Evolutionary conservation across 2,329 filamentous ascomycete species (phyloP).

Genomic region (Trichophyton equinum): DNA sequence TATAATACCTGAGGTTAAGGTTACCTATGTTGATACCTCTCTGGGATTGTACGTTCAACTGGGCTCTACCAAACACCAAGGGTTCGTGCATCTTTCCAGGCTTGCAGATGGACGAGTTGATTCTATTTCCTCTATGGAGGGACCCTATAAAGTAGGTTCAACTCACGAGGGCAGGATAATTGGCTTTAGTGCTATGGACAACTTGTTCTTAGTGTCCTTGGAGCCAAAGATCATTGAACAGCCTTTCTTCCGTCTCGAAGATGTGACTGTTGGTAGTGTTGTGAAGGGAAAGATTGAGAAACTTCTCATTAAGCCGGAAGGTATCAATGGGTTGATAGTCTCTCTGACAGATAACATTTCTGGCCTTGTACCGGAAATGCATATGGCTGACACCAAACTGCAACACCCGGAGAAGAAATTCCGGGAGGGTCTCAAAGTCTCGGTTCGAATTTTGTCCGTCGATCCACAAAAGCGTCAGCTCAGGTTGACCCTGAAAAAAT

Average conservation of each 20-base stretch:
- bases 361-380: constrained; percentile 77
- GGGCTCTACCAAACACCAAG: constrained; percentile 50
- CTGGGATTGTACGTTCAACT: constrained; percentile 72
- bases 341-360: constrained; percentile 75
- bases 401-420: constrained; percentile 96
- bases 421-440: constrained; percentile 70
- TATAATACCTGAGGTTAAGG: constrained; percentile 62
- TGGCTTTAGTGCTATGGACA: constrained; percentile 77
- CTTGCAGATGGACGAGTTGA: constrained; percentile 86
- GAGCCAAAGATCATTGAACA: constrained; percentile 74
- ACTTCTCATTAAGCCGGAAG: constrained; percentile 63
- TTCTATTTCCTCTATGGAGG: constrained; percentile 60
- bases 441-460: constrained; percentile 70
- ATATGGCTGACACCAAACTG: constrained; percentile 75
- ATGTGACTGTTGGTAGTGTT: constrained; percentile 67
- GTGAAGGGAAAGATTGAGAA: constrained; percentile 78
- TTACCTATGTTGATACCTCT: constrained; percentile 65
- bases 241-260: constrained; percentile 80
- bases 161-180: constrained; percentile 70
- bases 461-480: constrained; percentile 65
- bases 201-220: constrained; percentile 72
- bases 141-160: constrained; percentile 65
- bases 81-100: constrained; percentile 89
- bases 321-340: constrained; percentile 68
- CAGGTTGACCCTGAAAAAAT: constrained; percentile 86